These are phyloP conservation scores for Russula lepida DNA, from an alignment of 768 basidiomycete species.

Conservation along the genomic window DNA sequence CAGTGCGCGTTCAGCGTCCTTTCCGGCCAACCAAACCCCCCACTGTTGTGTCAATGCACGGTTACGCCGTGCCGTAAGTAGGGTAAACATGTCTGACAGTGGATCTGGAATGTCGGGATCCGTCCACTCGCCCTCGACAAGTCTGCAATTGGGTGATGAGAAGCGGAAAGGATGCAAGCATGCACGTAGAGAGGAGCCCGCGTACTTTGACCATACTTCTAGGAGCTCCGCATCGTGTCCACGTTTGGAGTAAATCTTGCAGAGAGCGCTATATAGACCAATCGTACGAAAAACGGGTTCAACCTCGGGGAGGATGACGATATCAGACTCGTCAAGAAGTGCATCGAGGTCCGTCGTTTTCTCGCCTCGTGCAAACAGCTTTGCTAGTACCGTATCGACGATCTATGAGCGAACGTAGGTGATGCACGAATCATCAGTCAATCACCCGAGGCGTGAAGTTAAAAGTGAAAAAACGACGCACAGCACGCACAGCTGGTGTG, in stretches of 20 bases:
- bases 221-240: constrained; percentile 56
- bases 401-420: constrained; percentile 34
- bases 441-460: not conserved
- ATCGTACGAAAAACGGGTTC: constrained; percentile 45
- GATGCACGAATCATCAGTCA: not conserved
- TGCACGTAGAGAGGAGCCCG: not conserved
- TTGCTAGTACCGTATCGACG: constrained; percentile 76
- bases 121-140: constrained; percentile 56
- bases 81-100: constrained; percentile 45
- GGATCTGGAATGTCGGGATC: constrained; percentile 62
- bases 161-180: not conserved
- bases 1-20: constrained; percentile 61
- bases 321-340: constrained; percentile 46
- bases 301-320: constrained; percentile 50
- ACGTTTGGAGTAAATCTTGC: constrained; percentile 48
- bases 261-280: constrained; percentile 53
- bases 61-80: constrained; percentile 52
- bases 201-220: constrained; percentile 60
- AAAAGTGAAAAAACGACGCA: constrained; percentile 5
- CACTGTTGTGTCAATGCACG: constrained; percentile 58
- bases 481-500: constrained; percentile 20
- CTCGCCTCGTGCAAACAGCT: constrained; percentile 55
- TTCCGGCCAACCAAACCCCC: constrained; percentile 71
- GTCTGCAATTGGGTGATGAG: constrained; percentile 30
- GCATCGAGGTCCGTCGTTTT: constrained; percentile 54